Percentiles rank a stretch among this genome's conserved stretches.
phyloP scores from a whole-genome alignment of 2,329 filamentous ascomycete genomes.

The Colletotrichum shisoi region DNA sequence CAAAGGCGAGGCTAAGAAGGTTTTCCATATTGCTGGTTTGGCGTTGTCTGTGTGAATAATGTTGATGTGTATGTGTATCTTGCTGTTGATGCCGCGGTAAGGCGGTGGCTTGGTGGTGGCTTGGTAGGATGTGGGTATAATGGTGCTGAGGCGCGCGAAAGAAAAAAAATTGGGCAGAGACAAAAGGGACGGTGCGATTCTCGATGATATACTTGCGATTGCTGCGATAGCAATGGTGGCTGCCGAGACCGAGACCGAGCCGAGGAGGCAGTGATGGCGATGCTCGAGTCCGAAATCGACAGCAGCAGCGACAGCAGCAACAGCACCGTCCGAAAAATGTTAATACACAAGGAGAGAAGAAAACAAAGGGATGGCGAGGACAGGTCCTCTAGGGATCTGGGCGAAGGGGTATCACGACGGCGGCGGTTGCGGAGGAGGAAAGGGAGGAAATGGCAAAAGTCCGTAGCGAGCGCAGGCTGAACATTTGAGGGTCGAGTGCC shows the following conservation, averaged over 20 bases:
- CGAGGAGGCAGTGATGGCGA: background rate
- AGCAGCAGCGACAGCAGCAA: slow-evolving; percentile 2
- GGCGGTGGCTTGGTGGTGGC: slow-evolving; percentile 15
- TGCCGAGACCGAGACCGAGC: slow-evolving; percentile 7
- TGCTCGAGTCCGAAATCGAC: slow-evolving; percentile 1
- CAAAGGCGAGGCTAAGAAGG: slow-evolving; percentile 89
- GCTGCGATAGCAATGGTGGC: background rate
- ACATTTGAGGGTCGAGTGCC: slow-evolving; percentile 27
- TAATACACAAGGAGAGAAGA: slow-evolving; percentile 30
- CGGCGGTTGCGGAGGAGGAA: slow-evolving; percentile 1
- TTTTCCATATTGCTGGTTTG: slow-evolving; percentile 75
- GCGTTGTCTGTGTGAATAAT: background rate
- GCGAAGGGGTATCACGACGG: slow-evolving; percentile 27
- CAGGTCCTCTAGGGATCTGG: slow-evolving; percentile 30
- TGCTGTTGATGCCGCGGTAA: background rate
- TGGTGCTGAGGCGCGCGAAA: slow-evolving; percentile 8
- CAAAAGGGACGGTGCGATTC: slow-evolving; percentile 34
- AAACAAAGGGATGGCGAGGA: slow-evolving; percentile 29
- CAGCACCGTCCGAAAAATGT: slow-evolving; percentile 21
- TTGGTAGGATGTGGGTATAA: slow-evolving; percentile 34
- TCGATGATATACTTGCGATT: slow-evolving; percentile 18
- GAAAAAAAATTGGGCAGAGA: slow-evolving; percentile 7
- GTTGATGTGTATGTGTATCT: background rate
- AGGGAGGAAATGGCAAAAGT: slow-evolving; percentile 10
- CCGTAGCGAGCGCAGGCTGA: slow-evolving; percentile 10